Conservation (phyloP, 805 yeast species). For the Wickerhamomyces tratensis region DNA sequence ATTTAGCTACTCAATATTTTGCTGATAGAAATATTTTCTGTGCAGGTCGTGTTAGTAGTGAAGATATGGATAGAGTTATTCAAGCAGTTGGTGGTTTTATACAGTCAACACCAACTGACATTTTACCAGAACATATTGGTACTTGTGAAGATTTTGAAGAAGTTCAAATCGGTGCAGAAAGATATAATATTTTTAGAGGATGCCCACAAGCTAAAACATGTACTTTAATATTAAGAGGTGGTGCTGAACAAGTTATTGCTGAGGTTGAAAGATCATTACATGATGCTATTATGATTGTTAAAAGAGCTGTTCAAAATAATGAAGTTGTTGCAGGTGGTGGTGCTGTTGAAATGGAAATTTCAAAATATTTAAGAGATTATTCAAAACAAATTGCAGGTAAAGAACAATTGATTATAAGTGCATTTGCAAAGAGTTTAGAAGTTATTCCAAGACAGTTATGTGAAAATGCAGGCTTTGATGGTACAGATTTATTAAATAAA, state of each 20-base stretch:
- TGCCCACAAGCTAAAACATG: constrained; percentile 91
- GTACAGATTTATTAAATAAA: constrained; percentile 86
- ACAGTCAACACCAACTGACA: constrained; percentile 70
- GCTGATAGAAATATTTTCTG: constrained; percentile 95
- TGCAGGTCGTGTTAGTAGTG: constrained; percentile 88
- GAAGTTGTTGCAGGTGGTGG: constrained; percentile 98
- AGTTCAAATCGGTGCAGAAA: constrained; percentile 90
- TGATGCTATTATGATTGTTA: constrained; percentile 98
- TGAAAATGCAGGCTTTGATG: constrained; percentile 98
- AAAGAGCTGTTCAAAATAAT: constrained; percentile 83
- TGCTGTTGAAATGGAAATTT: constrained; percentile 96
- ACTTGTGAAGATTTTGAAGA: constrained; percentile 84
- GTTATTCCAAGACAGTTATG: constrained; percentile 95
- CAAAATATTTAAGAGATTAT: constrained; percentile 78
- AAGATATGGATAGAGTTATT: constrained; percentile 87
- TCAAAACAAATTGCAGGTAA: constrained; percentile 89
- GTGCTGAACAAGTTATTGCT: constrained; percentile 96
- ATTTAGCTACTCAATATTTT: constrained; percentile 96
- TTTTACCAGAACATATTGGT: constrained; percentile 66
- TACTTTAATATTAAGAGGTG: constrained; percentile 90
- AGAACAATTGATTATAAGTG: constrained; percentile 86
- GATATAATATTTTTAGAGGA: constrained; percentile 88
- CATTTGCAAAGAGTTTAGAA: constrained; percentile 91
- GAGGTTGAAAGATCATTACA: constrained; percentile 97
- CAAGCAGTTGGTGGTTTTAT: constrained; percentile 90